Evolutionary conservation across 176 grass and related monocot genomes (phyloP), one percentile per base, ranked within the genome.

Genomic region (Echinochloa phyllopogon): DNA sequence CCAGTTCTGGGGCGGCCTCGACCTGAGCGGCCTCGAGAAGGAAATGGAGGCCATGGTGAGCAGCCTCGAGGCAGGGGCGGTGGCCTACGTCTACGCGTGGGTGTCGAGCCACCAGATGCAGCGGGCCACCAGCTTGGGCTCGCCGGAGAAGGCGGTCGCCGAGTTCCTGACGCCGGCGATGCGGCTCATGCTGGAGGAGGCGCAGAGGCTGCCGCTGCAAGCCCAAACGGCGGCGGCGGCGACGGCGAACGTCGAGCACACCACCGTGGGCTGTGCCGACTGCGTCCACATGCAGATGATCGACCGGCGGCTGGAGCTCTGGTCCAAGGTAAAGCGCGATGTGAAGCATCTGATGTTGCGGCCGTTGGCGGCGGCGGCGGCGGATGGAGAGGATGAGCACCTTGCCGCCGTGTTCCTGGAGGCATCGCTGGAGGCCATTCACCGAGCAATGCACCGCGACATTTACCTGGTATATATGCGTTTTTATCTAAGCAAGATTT

Each of bases 381-480:
- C 5, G 18, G 20, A 69, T 0, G 40, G 21, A 1, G 66, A 43
- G 4, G 4, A 33, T 33, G 29, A 23, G 10, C 66, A 44, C 20
- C 39, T 69, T 5, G 39, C 68, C 20, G 21, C 68, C 68, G 41
- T 71, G 41, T 71, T 65, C 44, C 43, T 29, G 25, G 77, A 65
- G 41, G 77, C 77, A 60, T 79, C 77, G 17, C 59, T 79, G 9
- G 77, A 79, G 43, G 77, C 77, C 58, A 79, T 79, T 27, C 25
- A 64, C 15, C 58, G 42, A 1, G 76, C 58, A 0, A 79, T 65
- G 76, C 59, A 79, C 59, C 57, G 25, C 42, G 76, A 79, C 42
- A 47, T 79, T 13, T 79, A 79, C 59, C 76, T 65, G 76, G 76
- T 77, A 60, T n/a, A n/a, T n/a, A n/a, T n/a, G n/a, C n/a, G n/a